Evolutionary conservation across 2,329 filamentous ascomycete genomes (phyloP), one percentile per base, ranked within the genome.

Genomic region (Tolypocladium capitatum): DNA sequence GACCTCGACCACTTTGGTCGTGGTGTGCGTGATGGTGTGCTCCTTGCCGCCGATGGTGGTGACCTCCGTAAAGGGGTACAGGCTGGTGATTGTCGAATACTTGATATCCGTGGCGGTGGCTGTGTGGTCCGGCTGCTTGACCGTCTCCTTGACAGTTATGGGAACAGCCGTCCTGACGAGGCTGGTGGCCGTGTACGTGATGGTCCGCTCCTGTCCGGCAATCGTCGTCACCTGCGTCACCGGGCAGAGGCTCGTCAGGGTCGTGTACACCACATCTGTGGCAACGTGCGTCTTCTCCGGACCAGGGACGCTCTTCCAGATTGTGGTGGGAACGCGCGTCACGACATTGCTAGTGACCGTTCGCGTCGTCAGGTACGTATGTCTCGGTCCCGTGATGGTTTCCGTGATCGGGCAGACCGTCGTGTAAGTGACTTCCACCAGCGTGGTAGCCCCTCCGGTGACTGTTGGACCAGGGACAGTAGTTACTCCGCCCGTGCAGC

Each of bases 211-310:
- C 11, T 48, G 34, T 2, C 50, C 50, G 5, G 14, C 46, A 47
- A 55, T 58, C 1, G 50, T 50, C 3, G 52, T 53, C 21, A 52
- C 48, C 30, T 52, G 35, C 2, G 65, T 68, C 7, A 72, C 54
- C 10, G 70, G 68, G 56, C 65, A 69, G 11, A 71, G 59, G 20
- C 62, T 64, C 14, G 71, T 74, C 36, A 66, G 46, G 24, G 68
- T 71, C 5, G 59, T 63, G 55, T 68, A 65, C 18, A 58, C 61
- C 14, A 65, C 58, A 51, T 59, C 48, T 5, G 48, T 50, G 2
- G 58, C 56, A 0, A 61, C 64, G 46, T 60, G 48, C 2, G 64
- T 68, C 30, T 59, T 60, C 20, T 57, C 59, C 7, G 50, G 48
- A 4, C 50, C 47, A 8, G 66, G 61, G 11, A 58, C 57, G 0